Evolutionary conservation across 2,329 filamentous ascomycete genomes (phyloP).

Genomic region (Phialemonium atrogriseum): DNA sequence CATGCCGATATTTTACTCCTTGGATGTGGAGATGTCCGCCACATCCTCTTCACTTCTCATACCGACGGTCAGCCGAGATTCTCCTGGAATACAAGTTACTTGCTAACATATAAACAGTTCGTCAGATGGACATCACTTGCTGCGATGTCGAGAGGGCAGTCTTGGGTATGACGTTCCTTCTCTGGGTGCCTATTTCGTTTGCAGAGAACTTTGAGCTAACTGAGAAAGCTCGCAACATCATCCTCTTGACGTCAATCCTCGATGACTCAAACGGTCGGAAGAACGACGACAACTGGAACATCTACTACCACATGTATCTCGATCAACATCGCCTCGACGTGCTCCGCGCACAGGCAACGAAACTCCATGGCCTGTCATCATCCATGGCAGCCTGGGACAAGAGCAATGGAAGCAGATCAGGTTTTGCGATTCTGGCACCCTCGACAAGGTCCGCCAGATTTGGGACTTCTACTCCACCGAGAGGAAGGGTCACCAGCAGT

Average conservation of each 20-base stretch:
- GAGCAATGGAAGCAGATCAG: conserved; percentile 35
- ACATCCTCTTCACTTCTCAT: conserved; percentile 45
- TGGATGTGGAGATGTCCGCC: conserved; percentile 48
- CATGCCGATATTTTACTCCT: conserved; percentile 41
- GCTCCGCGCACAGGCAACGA: conserved; percentile 32
- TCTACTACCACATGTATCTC: conserved; percentile 47
- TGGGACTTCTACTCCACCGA: conserved; percentile 35
- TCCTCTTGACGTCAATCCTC: conserved; percentile 42
- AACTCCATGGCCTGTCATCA: conserved; percentile 28
- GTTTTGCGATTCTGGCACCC: conserved; percentile 40
- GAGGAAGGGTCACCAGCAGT: no score
- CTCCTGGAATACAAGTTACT: not conserved
- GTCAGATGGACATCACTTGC: conserved; percentile 46
- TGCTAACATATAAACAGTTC: conserved; percentile 15
- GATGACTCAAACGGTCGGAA: conserved; percentile 23
- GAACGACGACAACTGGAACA: conserved; percentile 35
- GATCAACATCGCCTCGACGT: conserved; percentile 24
- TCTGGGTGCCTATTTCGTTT: not conserved
- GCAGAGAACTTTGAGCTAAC: conserved; percentile 2
- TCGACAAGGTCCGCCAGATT: conserved; percentile 28
- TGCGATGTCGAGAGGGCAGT: conserved; percentile 44
- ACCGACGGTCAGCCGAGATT: conserved; percentile 17
- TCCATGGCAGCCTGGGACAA: conserved; percentile 35
- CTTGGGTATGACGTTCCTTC: conserved; percentile 30
- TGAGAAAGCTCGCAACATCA: conserved; percentile 41